phyloP scores from a whole-genome alignment of 2,329 filamentous ascomycete genomes.

The Aspergillus ibericus region DNA sequence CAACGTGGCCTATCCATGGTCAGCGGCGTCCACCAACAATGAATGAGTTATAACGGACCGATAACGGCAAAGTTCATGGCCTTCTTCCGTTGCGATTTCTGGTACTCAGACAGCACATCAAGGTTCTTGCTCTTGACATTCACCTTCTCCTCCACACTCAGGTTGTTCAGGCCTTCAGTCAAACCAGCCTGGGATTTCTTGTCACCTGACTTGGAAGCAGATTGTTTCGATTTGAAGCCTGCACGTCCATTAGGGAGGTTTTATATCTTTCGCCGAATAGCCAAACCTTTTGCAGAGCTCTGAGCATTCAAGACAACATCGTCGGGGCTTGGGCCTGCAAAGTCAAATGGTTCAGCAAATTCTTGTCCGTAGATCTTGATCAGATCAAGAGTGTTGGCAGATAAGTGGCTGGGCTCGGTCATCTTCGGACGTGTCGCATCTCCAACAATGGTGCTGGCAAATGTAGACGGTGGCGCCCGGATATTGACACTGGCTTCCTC shows the following conservation, averaged over 20 bases:
- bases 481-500: constrained; percentile 29
- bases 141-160: constrained; percentile 52
- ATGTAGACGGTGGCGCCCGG: constrained; percentile 51
- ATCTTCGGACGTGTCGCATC: constrained; percentile 22
- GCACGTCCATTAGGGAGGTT: constrained; percentile 40
- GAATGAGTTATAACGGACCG: constrained; percentile 56
- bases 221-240: constrained; percentile 48
- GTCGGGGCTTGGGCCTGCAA: constrained; percentile 86
- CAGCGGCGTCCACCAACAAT: constrained; percentile 23
- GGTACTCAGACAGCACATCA: constrained; percentile 78
- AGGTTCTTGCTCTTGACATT: constrained; percentile 72
- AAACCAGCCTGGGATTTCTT: constrained; percentile 47
- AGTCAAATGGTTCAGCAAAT: constrained; percentile 55
- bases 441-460: constrained; percentile 49
- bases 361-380: constrained; percentile 41
- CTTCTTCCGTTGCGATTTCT: constrained; percentile 72
- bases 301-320: constrained; percentile 85
- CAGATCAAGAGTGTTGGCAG: constrained; percentile 34
- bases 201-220: constrained; percentile 40
- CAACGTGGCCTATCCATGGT: constrained; percentile 72
- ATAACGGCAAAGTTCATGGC: constrained; percentile 90
- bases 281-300: constrained; percentile 72
- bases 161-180: constrained; percentile 49
- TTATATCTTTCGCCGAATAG: constrained; percentile 41
- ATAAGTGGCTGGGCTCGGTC: constrained; percentile 36